Evolutionary conservation across 257 asterid species (phyloP), one percentile per base, ranked within the genome.

Genomic region (Leonotis leonurus): DNA sequence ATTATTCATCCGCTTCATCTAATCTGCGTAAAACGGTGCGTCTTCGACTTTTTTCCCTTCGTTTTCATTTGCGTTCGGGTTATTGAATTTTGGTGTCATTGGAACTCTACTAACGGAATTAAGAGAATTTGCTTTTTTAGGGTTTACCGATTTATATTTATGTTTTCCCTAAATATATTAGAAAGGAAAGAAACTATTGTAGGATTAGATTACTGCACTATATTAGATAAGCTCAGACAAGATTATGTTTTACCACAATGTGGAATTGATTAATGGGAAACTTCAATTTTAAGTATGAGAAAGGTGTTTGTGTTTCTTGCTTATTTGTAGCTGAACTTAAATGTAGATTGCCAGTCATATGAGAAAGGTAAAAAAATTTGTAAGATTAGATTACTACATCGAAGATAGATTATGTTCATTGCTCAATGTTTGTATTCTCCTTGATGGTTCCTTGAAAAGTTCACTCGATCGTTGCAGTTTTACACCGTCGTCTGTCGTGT

Each of bases 1-100:
- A 79, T 58, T 92, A 92, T 72, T 46, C 94, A 10, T 79, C 91
- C 51, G 88, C 94, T 72, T 77, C 97, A 16, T 89, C 91, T 62
- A 52, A 85, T 62, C 84, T 86, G 40, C 84, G 75, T 44, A 77
- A 83, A 74, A 60, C 77, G 89, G 99, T 92, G 37, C 51, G 3
- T 57, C 13, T 22, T 12, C 40, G 0, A 12, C n/a, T 3, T 13
- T 36, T 1, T 6, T 43, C 48, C 1, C 43, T 58, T 56, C 14
- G 22, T 1, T 14, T 5, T 43, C 20, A 0, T 16, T 16, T 16
- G 6, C 3, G 36, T 65, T 37, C n/a, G 3, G 5, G 20, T 32
- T 50, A 8, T 67, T 44, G 35, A 39, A 25, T 51, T 41, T 22
- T 17, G 55, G 26, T 20, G 55, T n/a, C 39, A 36, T 71, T 11